These are phyloP conservation scores for Peronospora farinosa DNA, from an alignment of 352 stramenopile genomes.

Conservation along the genomic window DNA sequence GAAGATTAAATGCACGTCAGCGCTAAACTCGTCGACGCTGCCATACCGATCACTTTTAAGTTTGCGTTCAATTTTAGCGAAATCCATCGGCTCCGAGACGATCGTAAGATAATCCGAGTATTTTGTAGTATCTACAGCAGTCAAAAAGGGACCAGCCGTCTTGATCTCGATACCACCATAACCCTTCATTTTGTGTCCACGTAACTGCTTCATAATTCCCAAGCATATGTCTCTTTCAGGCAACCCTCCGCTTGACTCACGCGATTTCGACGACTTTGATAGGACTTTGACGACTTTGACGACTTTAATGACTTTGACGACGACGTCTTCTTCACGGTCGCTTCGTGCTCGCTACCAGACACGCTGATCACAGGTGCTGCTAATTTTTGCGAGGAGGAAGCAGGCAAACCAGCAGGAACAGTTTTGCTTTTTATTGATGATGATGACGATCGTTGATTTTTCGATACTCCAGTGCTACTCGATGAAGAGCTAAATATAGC, in stretches of 20 bases:
- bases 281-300: slow-evolving; percentile 36
- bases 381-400: slow-evolving; percentile 6
- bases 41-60: slow-evolving; percentile 78
- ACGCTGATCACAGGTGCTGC: slow-evolving; percentile 5
- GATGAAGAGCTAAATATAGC: slow-evolving; percentile 32
- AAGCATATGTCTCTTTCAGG: slow-evolving; percentile 58
- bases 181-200: slow-evolving; percentile 80
- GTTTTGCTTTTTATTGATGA: slow-evolving; percentile 26
- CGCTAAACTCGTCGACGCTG: slow-evolving; percentile 73
- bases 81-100: slow-evolving; percentile 81
- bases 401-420: slow-evolving; percentile 9
- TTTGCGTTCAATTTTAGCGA: slow-evolving; percentile 83
- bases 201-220: slow-evolving; percentile 65
- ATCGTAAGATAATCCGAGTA: slow-evolving; percentile 80
- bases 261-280: slow-evolving; percentile 32
- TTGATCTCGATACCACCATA: slow-evolving; percentile 77
- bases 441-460: slow-evolving; percentile 37
- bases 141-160: slow-evolving; percentile 73
- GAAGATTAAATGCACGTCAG: slow-evolving; percentile 84
- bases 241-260: slow-evolving; percentile 36
- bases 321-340: slow-evolving; percentile 31
- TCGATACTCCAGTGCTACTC: slow-evolving; percentile 24
- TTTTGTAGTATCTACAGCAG: slow-evolving; percentile 81
- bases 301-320: not conserved
- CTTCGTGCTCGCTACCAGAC: slow-evolving; percentile 21